phyloP scores from a whole-genome alignment of 164 flowering plant species.

The Santalum album region DNA sequence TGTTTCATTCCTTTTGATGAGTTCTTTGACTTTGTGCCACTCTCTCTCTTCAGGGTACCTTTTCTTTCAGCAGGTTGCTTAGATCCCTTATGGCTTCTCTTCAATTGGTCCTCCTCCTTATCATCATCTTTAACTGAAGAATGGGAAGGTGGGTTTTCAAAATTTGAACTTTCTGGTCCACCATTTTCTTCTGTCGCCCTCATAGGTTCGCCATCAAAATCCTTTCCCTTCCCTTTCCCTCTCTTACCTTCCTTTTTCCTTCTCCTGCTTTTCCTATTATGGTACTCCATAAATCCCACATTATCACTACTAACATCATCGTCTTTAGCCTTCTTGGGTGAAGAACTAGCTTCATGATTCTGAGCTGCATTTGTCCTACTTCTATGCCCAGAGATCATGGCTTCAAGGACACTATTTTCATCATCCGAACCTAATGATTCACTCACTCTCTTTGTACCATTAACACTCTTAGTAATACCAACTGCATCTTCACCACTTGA shows the following conservation, averaged over 20 bases:
- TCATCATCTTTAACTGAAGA: conserved; percentile 16
- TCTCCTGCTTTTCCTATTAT: conserved; percentile 40
- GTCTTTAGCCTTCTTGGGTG: conserved; percentile 9
- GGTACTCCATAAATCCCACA: conserved; percentile 37
- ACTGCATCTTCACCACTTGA: conserved; percentile 12
- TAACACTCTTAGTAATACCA: conserved; percentile 8
- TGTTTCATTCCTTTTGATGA: conserved; percentile 55
- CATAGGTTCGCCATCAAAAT: conserved; percentile 9
- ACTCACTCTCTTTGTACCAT: conserved; percentile 7
- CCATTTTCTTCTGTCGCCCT: conserved; percentile 16
- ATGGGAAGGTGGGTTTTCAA: conserved; percentile 19
- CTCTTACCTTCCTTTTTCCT: conserved; percentile 40
- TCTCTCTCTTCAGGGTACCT: conserved; percentile 24
- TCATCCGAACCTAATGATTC: conserved; percentile 28
- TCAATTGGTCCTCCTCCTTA: conserved; percentile 12
- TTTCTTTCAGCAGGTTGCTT: conserved; percentile 28
- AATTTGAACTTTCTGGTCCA: conserved; percentile 10
- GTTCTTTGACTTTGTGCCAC: conserved; percentile 27
- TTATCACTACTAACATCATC: conserved; percentile 27
- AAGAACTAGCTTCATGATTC: conserved; percentile 15
- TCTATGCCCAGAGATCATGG: conserved; percentile 60
- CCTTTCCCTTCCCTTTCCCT: conserved; percentile 26
- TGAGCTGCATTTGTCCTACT: conserved; percentile 23
- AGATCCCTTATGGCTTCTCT: conserved; percentile 20
- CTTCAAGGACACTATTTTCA: conserved; percentile 53